Evolutionary conservation across 306 rosid species (phyloP), one percentile per base, ranked within the genome.

Genomic region (Potentilla sterilis): DNA sequence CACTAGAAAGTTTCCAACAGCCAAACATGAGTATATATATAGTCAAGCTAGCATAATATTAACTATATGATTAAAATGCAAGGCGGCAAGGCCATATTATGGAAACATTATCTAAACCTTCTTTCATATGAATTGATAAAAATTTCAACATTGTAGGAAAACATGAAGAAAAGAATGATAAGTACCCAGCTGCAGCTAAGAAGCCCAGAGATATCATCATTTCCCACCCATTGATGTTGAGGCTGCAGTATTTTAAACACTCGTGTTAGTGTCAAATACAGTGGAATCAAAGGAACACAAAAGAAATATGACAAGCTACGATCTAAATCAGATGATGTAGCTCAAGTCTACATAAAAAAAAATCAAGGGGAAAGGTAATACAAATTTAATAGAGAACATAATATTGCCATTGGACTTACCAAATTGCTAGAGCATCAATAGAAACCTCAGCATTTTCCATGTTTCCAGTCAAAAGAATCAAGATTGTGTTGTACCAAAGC

Each of bases 201-300:
- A 88, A 88, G 4, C 92, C 92, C 44, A 86, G 84, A 42, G 90
- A 74, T 80, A 88, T 76, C 92, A 88, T 84, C 86, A 88, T 67
- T 82, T 82, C 88, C 90, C 88, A 88, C 15, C 90, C 88, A 61
- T 72, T 81, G 73, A 88, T 69, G 75, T 86, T 84, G 49, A 88
- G 86, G 72, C 90, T 88, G 86, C 74, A 79, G 14, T 35, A 37
- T 48, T 32, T 32, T 38, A 38, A 3, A 16, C 2, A 3, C 7
- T 18, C 41, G 21, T 38, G 40, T 38, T 22, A 28, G 28, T 28
- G 28, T 28, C 28, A 38, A 38, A 55, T 37, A 18, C 19, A 52
- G 22, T 4, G 61, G 48, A 24, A 69, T 43, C 6, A 10, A 13
- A 4, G 24, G 19, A 41, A 21, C 14, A 63, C 7, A 34, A 68